phyloP scores from a whole-genome alignment of 331 rosid species.

The Malus hybrid region DNA sequence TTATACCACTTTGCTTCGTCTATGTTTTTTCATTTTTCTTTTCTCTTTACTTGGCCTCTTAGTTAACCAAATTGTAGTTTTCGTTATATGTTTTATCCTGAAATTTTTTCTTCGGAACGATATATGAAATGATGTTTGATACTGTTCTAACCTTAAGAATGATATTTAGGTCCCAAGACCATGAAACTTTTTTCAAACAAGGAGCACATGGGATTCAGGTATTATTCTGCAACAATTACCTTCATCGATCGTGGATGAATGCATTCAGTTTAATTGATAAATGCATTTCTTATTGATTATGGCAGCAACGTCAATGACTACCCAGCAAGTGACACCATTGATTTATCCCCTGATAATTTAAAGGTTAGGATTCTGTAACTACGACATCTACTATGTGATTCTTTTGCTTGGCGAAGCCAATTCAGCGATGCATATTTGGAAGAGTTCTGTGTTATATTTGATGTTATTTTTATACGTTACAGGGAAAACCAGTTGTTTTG shows the following conservation, averaged over 20 bases:
- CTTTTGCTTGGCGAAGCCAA: background rate
- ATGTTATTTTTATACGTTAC: constrained; percentile 18
- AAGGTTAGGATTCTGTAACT: constrained; percentile 35
- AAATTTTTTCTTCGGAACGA: background rate
- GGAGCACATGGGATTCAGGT: constrained; percentile 99
- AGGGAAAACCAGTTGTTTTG: constrained; percentile 72
- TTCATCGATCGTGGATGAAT: constrained; percentile 9
- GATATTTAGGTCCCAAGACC: constrained; percentile 69
- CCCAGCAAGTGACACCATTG: constrained; percentile 76
- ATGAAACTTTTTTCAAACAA: constrained; percentile 87
- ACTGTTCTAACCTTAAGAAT: background rate
- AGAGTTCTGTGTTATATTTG: background rate
- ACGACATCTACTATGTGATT: background rate
- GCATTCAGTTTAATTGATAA: constrained; percentile 5
- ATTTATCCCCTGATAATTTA: constrained; percentile 59
- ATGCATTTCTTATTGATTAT: constrained; percentile 22
- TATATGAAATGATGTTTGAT: background rate
- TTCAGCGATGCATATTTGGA: background rate
- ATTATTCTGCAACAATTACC: constrained; percentile 9
- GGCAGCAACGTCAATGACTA: constrained; percentile 83
- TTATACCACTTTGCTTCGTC: background rate
- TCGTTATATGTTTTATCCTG: background rate
- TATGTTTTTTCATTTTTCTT: background rate
- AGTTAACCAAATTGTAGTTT: background rate
- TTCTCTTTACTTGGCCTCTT: background rate